Base-by-base conservation (phyloP, 1,284 basidiomycete species). In the Sparassis latifolia region DNA sequence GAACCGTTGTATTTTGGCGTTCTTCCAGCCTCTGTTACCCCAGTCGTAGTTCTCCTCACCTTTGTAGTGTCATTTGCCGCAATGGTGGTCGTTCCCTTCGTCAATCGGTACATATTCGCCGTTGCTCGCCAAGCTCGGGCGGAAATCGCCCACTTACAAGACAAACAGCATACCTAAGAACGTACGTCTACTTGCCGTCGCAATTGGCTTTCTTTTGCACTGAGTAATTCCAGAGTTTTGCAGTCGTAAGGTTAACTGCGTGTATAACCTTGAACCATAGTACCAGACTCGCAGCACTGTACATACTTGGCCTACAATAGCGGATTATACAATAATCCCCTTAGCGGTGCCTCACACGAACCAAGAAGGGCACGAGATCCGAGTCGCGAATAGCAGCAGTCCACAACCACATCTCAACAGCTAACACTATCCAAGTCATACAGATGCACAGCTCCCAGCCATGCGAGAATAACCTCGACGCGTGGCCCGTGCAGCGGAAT, bases 401-500 rank as follows among this genome's bases (percentile, higher is more conserved):
- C 20, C 20, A 20, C 20, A 20, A 20, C 20, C 20, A 20, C 20
- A 20, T 20, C 20, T 20, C 20, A 20, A 20, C 61, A 73, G 20
- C 69, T 74, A 49, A 68, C 69, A 32, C 58, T 57, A 50, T 88
- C 87, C 58, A 89, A 64, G 59, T 86, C 85, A 6, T 78, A 79
- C 41, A 92, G 65, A 72, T 87, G 82, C 49, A 89, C 83, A 12
- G 85, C 86, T 27, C 75, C 85, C 52, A 92, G 67, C 87, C 87
- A 92, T 42, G 88, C 88, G 52, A 92, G 72, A 42, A 89, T 75
- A 51, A 91, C 75, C 67, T 92, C 89, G 44, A 91, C 88, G 4
- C 88, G 76, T 39, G 89, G 87, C 0, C 88, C 89, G 66, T 89
- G 86, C 55, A 91, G 69, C 7, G 89, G 86, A 49, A 92, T 89